Evolutionary conservation across 2,329 filamentous ascomycete genomes (phyloP).

Genomic region (Phialocephala sp.): DNA sequence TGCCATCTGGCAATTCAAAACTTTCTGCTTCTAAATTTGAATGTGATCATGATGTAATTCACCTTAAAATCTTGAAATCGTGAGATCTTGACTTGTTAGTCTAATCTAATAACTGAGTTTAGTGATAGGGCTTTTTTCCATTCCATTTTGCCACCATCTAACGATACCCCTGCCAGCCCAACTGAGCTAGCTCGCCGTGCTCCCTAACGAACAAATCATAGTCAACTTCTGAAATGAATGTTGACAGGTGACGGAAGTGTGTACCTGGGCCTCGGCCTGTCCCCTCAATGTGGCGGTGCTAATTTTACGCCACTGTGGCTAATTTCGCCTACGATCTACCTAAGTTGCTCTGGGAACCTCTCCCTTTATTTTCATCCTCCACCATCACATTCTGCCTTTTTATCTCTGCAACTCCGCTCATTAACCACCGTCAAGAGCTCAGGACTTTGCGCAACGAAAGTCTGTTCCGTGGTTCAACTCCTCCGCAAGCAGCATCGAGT

Average conservation of each 20-base stretch:
- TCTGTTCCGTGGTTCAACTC: neutral
- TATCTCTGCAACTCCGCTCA: slow-evolving; percentile 1
- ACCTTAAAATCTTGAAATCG: neutral
- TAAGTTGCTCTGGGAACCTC: slow-evolving; percentile 19
- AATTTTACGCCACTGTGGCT: slow-evolving; percentile 15
- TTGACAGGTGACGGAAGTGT: neutral
- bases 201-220: too few species aligned
- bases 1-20: slow-evolving; percentile 35
- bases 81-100: neutral
- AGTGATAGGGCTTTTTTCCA: neutral
- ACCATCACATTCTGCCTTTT: slow-evolving; percentile 7
- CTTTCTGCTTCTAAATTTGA: slow-evolving; percentile 1
- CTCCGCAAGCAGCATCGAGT: slow-evolving; percentile 1
- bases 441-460: neutral
- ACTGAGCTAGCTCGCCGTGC: too few species aligned
- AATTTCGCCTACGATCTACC: neutral
- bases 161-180: too few species aligned
- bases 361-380: slow-evolving; percentile 19
- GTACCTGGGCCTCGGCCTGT: neutral
- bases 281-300: neutral
- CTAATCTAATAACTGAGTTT: too few species aligned
- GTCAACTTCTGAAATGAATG: too few species aligned
- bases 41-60: slow-evolving; percentile 1
- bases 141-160: slow-evolving; percentile 4
- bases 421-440: neutral